Percentiles rank a stretch among this genome's conserved stretches.
phyloP scores from a whole-genome alignment of 306 rosid species.

The Cucumis hystrix region DNA sequence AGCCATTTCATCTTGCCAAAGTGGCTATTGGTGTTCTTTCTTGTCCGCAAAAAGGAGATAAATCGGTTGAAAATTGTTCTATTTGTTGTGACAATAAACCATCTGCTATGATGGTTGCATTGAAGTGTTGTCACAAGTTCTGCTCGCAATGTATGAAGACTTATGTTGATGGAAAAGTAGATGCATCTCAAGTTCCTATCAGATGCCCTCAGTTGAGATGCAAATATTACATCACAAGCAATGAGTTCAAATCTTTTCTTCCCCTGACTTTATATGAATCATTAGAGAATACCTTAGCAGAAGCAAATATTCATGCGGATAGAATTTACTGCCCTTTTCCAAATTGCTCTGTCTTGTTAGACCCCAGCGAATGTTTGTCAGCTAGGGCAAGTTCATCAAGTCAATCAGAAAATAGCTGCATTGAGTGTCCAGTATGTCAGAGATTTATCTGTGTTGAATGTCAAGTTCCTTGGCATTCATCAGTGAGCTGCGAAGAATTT shows the following conservation, averaged over 20 bases:
- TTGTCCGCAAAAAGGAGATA: slow-evolving; percentile 36
- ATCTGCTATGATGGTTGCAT: slow-evolving; percentile 45
- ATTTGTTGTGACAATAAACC: slow-evolving; percentile 88
- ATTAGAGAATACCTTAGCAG: slow-evolving; percentile 51
- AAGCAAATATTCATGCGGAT: slow-evolving; percentile 40
- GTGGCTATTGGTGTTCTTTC: slow-evolving; percentile 80
- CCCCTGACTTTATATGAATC: slow-evolving; percentile 51
- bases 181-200: slow-evolving; percentile 63
- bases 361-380: slow-evolving; percentile 55
- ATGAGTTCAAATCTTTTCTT: slow-evolving; percentile 70
- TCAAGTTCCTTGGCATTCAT: slow-evolving; percentile 88
- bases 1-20: slow-evolving; percentile 65
- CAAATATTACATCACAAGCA: slow-evolving; percentile 48
- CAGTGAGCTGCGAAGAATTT: slow-evolving; percentile 72
- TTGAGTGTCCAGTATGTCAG: slow-evolving; percentile 80
- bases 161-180: slow-evolving; percentile 57
- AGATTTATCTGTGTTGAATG: slow-evolving; percentile 74
- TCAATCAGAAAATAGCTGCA: slow-evolving; percentile 60
- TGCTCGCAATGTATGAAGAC: slow-evolving; percentile 81
- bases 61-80: slow-evolving; percentile 57
- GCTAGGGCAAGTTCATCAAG: slow-evolving; percentile 68
- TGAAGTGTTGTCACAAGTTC: slow-evolving; percentile 86
- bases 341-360: slow-evolving; percentile 68
- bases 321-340: slow-evolving; percentile 85
- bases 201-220: slow-evolving; percentile 78